Evolutionary conservation across 768 basidiomycete species (phyloP).

Genomic region (Agrocybe praecox): DNA sequence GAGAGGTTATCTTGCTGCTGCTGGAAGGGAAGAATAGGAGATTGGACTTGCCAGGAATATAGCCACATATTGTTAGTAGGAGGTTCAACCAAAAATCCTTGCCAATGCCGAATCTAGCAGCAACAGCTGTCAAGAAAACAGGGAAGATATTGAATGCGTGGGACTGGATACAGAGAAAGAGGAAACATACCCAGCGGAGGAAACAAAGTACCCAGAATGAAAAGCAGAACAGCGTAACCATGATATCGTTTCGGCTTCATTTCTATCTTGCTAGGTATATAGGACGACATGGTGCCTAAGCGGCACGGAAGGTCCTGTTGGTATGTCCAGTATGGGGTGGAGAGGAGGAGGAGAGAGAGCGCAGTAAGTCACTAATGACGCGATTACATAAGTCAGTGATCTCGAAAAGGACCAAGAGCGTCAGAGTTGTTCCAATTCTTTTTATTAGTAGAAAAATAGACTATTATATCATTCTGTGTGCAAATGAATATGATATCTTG

Average conservation of each 20-base stretch:
- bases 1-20: conserved; percentile 4
- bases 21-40: conserved; percentile 1
- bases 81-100: conserved; percentile 91
- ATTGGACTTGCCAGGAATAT: conserved; percentile 71
- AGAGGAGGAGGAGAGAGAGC: background rate
- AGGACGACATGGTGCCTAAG: conserved; percentile 30
- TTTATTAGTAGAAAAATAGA: too few species aligned
- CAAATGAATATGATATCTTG: too few species aligned
- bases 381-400: too few species aligned
- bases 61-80: conserved; percentile 86
- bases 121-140: conserved; percentile 67
- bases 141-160: conserved; percentile 3
- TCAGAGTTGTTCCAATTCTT: too few species aligned
- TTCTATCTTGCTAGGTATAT: conserved; percentile 54
- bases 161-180: background rate
- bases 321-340: too few species aligned
- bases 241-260: conserved; percentile 75
- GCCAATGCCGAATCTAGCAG: conserved; percentile 90
- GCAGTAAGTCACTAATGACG: background rate
- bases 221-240: conserved; percentile 79
- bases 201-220: conserved; percentile 87
- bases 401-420: too few species aligned
- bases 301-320: conserved; percentile 17
- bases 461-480: too few species aligned
- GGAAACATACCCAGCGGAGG: conserved; percentile 78